Conservation (phyloP, 2,329 filamentous ascomycete genomes). For the Metarhizium sp. region DNA sequence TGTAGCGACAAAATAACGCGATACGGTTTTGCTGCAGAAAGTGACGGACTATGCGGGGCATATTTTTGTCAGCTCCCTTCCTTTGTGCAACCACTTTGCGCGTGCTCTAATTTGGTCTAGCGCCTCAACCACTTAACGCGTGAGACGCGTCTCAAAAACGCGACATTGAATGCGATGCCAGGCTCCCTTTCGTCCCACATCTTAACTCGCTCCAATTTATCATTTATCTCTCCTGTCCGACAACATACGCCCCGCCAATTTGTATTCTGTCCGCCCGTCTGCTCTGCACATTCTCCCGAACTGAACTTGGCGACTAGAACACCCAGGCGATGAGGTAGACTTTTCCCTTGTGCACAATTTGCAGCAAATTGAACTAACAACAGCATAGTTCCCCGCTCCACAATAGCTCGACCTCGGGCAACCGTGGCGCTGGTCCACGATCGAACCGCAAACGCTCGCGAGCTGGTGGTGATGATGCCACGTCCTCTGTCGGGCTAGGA, state of each 20-base stretch:
- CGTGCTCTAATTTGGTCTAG: slow-evolving; percentile 22
- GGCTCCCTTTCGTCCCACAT: slow-evolving; percentile 8
- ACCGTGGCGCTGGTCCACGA: slow-evolving; percentile 54
- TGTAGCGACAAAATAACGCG: not conserved
- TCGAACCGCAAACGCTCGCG: slow-evolving; percentile 47
- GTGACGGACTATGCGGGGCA: not conserved
- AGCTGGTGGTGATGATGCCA: slow-evolving; percentile 38
- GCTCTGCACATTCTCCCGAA: not conserved
- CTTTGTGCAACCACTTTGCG: slow-evolving; percentile 24
- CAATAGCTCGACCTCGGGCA: slow-evolving; percentile 72
- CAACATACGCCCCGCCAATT: not conserved
- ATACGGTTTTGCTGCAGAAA: not conserved
- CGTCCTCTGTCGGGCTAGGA: slow-evolving; percentile 39
- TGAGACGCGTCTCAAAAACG: slow-evolving; percentile 16
- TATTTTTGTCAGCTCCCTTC: not conserved
- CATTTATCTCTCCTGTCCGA: slow-evolving; percentile 6
- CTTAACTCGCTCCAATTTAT: slow-evolving; percentile 10
- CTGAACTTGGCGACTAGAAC: not conserved
- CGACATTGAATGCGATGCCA: slow-evolving; percentile 12
- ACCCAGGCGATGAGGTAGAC: slow-evolving; percentile 15
- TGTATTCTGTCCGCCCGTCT: not conserved
- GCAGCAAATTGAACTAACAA: not conserved
- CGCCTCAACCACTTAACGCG: slow-evolving; percentile 34
- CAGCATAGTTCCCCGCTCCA: slow-evolving; percentile 66
- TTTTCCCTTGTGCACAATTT: not conserved